Evolutionary conservation across 225 moss, liverwort and hornwort genomes (phyloP), one percentile per base, ranked within the genome.

Genomic region (Climacium dendroides): DNA sequence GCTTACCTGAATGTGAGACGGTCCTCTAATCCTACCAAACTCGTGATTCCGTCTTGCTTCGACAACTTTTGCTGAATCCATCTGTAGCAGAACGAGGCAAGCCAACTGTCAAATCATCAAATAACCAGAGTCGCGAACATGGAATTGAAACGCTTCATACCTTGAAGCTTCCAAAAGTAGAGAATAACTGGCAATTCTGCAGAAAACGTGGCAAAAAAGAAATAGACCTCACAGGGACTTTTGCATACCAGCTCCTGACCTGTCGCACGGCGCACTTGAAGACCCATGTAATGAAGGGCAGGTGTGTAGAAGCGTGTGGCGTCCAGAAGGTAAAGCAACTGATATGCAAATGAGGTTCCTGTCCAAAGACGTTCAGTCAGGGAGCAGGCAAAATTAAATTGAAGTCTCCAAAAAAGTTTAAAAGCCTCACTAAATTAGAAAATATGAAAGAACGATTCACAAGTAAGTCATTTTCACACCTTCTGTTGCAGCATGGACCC

Each of bases 221-320:
- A 45, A 84, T 55, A 78, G 58, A 81, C 79, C 32, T 89, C 60
- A 78, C 19, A 80, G 83, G 71, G 80, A 83, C 54, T 79, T 89
- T 81, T 90, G 86, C 92, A 69, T 95, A 98, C 96, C 96, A 97
- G 95, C 91, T 99, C 99, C 93, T 97, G 99, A 90, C 99, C 99
- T 92, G 99, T 95, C 86, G 99, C 94, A 81, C 99, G 95, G 84
- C 94, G 94, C 88, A 99, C 97, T 91, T 95, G 92, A 61, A 99
- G 94, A 48, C 95, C 91, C 90, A 96, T 92, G 30, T 95, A 90
- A 64, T 97, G 96, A 43, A 99, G 94, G 11, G 94, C 96, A 81
- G 99, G 96, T 64, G 94, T 95, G 87, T 96, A 97, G 89, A 91
- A 99, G 47, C 92, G 89, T 61, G 96, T 96, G 70, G 91, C 93